Percentiles rank a stretch among this genome's conserved stretches.
Conservation (phyloP, 768 basidiomycete species). For the Punctularia strigosozonata region DNA sequence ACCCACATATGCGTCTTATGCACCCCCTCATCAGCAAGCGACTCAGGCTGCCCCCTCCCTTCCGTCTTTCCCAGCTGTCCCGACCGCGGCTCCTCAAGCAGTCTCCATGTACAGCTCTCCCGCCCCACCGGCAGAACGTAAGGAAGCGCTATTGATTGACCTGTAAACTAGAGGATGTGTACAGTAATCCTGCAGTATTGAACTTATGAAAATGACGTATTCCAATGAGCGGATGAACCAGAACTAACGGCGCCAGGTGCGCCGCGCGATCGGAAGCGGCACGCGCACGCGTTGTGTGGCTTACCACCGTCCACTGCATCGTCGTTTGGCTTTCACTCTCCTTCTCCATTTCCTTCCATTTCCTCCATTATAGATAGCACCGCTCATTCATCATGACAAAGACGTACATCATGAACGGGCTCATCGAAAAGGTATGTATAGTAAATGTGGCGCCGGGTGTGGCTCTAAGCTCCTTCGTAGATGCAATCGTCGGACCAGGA, state of each 20-base stretch:
- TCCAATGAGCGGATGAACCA: too few relatives aligned
- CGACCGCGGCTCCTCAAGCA: conserved; percentile 44
- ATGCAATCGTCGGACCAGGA: conserved; percentile 90
- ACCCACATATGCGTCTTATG: too few relatives aligned
- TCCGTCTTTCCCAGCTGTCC: conserved; percentile 55
- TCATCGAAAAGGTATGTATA: conserved; percentile 64
- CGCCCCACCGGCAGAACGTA: conserved; percentile 46
- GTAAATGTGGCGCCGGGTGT: background rate
- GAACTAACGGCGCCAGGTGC: too few relatives aligned
- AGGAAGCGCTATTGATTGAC: conserved; percentile 44
- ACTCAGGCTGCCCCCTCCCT: conserved; percentile 15
- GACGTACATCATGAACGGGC: conserved; percentile 72
- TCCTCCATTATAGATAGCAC: too few relatives aligned
- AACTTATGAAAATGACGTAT: too few relatives aligned
- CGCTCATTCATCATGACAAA: conserved; percentile 55
- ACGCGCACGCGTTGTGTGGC: too few relatives aligned
- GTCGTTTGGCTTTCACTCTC: too few relatives aligned
- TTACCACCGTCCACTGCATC: too few relatives aligned
- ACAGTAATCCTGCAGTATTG: too few relatives aligned
- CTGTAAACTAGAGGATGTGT: conserved; percentile 12
- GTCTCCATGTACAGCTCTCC: conserved; percentile 39
- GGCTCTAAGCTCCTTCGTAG: conserved; percentile 24
- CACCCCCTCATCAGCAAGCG: conserved; percentile 9
- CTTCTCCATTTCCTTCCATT: too few relatives aligned
- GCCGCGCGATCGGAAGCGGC: too few relatives aligned